phyloP scores from a whole-genome alignment of 345 rosid species.

The Jatropha curcas region DNA sequence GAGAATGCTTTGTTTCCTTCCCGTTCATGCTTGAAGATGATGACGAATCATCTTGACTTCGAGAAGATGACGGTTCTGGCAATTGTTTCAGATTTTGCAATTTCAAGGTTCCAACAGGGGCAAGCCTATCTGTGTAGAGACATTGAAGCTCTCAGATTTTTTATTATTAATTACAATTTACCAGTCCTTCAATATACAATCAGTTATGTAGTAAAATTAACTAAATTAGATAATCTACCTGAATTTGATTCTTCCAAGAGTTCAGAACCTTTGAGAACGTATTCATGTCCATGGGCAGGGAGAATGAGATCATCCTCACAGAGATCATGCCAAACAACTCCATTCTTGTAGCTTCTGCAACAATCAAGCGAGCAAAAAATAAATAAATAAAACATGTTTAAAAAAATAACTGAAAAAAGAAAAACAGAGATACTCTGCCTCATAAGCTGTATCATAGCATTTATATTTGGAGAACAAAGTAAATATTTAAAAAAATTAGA shows the following conservation, averaged over 20 bases:
- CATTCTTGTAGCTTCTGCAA: slow-evolving; percentile 91
- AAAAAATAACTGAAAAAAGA: neutral
- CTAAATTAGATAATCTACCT: slow-evolving; percentile 36
- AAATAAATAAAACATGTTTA: neutral
- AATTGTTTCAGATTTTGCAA: slow-evolving; percentile 42
- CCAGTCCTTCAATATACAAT: neutral
- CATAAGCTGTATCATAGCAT: too few relatives aligned
- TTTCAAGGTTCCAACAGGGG: slow-evolving; percentile 18
- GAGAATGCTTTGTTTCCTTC: slow-evolving; percentile 61
- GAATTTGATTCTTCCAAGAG: slow-evolving; percentile 66
- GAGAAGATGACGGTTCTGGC: slow-evolving; percentile 70
- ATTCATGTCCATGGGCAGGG: slow-evolving; percentile 88
- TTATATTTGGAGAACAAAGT: too few relatives aligned
- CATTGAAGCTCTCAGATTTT: neutral
- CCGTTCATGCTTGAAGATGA: slow-evolving; percentile 78
- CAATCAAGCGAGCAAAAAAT: neutral
- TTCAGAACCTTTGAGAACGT: slow-evolving; percentile 95
- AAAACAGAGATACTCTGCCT: neutral
- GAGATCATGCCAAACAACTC: slow-evolving; percentile 97
- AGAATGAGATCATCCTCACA: slow-evolving; percentile 77
- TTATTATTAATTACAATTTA: neutral
- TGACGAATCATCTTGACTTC: slow-evolving; percentile 77
- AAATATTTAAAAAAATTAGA: too few relatives aligned
- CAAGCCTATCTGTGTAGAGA: slow-evolving; percentile 17
- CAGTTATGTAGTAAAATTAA: neutral